Conservation (phyloP, 176 grass and related monocot species). For the Typha latifolia region DNA sequence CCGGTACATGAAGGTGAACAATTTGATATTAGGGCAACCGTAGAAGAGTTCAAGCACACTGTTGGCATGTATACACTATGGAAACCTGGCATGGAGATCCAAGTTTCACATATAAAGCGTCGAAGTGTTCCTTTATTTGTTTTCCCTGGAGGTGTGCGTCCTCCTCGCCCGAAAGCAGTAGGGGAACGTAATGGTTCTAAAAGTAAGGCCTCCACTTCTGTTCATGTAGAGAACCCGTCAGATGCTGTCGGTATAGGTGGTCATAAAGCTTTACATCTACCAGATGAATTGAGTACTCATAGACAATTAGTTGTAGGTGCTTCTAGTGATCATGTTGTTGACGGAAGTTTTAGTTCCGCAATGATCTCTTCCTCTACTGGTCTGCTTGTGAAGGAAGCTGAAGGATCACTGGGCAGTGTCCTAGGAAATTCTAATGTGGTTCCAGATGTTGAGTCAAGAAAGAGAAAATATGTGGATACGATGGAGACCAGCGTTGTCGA, state of each 20-base stretch:
- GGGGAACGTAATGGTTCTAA: conserved; percentile 23
- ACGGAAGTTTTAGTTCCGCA: not conserved
- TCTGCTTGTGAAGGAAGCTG: too few species aligned
- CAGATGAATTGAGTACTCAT: conserved; percentile 14
- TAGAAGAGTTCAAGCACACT: conserved; percentile 68
- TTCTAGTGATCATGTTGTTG: not conserved
- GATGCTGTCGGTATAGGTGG: conserved; percentile 4
- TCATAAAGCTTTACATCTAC: conserved; percentile 15
- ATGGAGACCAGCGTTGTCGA: not conserved
- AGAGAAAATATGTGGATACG: not conserved
- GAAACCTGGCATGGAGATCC: conserved; percentile 77
- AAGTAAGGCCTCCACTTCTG: conserved; percentile 31
- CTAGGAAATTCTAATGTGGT: not conserved
- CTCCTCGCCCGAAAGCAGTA: conserved; percentile 22
- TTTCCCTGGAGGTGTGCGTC: conserved; percentile 57
- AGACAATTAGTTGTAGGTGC: conserved; percentile 2
- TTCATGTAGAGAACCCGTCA: conserved; percentile 23
- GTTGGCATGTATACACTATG: conserved; percentile 40
- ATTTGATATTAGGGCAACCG: conserved; percentile 79
- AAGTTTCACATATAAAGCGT: conserved; percentile 71
- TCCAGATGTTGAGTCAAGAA: conserved; percentile 9
- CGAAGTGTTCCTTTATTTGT: conserved; percentile 71
- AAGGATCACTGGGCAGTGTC: not conserved
- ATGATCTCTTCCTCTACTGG: not conserved
- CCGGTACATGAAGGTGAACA: conserved; percentile 63